These are phyloP conservation scores for Flaveria ramosissima DNA, from an alignment of 129 eudicot species.

Conservation along the genomic window DNA sequence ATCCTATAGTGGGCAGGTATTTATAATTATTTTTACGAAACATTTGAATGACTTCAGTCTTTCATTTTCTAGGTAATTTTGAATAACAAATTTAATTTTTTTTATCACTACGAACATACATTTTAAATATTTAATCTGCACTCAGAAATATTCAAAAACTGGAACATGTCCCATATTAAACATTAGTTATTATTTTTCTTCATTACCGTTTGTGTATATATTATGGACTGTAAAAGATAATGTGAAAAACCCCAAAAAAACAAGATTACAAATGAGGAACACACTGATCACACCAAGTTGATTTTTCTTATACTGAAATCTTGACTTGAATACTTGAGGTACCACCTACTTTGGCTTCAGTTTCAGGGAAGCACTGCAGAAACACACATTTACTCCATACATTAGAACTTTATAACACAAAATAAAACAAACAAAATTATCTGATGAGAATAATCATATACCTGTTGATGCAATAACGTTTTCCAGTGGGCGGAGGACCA, in stretches of 20 bases:
- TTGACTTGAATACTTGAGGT: neutral
- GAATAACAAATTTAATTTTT: too few relatives aligned
- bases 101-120: neutral
- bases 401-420: neutral
- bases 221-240: neutral
- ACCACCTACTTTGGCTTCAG: constrained; percentile 59
- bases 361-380: constrained; percentile 72
- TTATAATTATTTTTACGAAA: too few relatives aligned
- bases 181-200: neutral
- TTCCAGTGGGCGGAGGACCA: constrained; percentile 92
- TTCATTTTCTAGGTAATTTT: too few relatives aligned
- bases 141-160: neutral
- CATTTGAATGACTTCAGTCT: too few relatives aligned
- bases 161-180: neutral
- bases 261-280: neutral
- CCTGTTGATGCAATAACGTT: constrained; percentile 93
- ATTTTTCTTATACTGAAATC: neutral
- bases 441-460: constrained; percentile 9
- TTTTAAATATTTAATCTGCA: neutral
- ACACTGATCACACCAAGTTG: neutral
- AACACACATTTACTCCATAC: neutral
- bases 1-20: neutral
- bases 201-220: neutral
- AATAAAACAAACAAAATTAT: neutral
- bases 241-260: neutral